Percentiles rank a stretch among this genome's conserved stretches.
Conservation (phyloP, 2,329 filamentous ascomycete genomes). For the Diaporthe sp. region DNA sequence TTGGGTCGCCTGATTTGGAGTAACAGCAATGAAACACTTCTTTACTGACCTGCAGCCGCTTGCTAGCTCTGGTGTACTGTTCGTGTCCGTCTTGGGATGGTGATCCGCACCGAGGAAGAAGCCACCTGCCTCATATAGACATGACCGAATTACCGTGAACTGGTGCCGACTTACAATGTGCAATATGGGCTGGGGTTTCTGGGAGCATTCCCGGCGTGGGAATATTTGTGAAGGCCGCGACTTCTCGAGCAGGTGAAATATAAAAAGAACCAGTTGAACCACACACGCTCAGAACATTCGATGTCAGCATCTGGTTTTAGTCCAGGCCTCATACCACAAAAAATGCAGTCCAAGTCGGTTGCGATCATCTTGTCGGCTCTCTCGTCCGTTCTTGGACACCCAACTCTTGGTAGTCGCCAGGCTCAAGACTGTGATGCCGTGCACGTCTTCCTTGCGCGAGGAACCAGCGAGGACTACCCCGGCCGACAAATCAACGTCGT, state of each 20-base stretch:
- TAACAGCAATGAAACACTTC: slow-evolving; percentile 14
- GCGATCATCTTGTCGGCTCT: neutral
- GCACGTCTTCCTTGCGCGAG: slow-evolving; percentile 22
- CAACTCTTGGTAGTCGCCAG: neutral
- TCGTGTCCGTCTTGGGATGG: slow-evolving; percentile 7
- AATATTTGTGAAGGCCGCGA: neutral
- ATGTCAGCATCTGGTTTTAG: neutral
- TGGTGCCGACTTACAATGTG: neutral
- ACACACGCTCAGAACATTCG: neutral
- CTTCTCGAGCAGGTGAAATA: neutral
- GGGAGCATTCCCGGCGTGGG: neutral
- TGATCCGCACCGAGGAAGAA: neutral
- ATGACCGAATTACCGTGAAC: neutral
- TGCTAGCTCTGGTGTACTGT: neutral
- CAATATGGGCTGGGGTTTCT: neutral
- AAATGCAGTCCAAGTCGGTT: slow-evolving; percentile 2
- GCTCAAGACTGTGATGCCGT: slow-evolving; percentile 17
- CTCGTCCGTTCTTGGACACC: neutral
- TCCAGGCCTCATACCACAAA: neutral
- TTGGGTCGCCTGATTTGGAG: slow-evolving; percentile 13
- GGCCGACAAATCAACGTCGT: slow-evolving; percentile 16
- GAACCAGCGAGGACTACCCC: slow-evolving; percentile 19
- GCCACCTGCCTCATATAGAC: neutral
- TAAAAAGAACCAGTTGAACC: neutral
- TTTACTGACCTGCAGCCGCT: neutral